These are phyloP conservation scores for Vigna reflexopilosa DNA, from an alignment of 306 rosid genomes.

Conservation along the genomic window DNA sequence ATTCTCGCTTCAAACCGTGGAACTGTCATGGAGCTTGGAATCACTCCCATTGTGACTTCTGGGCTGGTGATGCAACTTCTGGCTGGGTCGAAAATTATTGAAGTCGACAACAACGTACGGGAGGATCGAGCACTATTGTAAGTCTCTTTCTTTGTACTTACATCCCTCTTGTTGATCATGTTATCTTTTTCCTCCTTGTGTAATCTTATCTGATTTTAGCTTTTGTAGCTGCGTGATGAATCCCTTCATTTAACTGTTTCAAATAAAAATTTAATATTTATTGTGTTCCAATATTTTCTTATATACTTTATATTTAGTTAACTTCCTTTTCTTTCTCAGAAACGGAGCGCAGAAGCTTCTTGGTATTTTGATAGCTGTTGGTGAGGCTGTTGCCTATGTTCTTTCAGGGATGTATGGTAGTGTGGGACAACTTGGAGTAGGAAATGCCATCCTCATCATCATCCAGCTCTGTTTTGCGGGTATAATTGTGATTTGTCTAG, in stretches of 20 bases:
- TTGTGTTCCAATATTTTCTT: background rate
- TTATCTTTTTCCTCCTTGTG: background rate
- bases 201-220: conserved; percentile 25
- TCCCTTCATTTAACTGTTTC: conserved; percentile 12
- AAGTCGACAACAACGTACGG: conserved; percentile 92
- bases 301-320: background rate
- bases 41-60: conserved; percentile 94
- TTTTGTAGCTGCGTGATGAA: conserved; percentile 9
- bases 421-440: conserved; percentile 97
- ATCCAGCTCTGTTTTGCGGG: conserved; percentile 95
- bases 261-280: background rate
- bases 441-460: conserved; percentile 91
- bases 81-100: conserved; percentile 88
- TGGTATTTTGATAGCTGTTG: conserved; percentile 92
- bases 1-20: conserved; percentile 95
- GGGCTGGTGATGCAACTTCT: conserved; percentile 94
- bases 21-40: conserved; percentile 97
- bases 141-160: conserved; percentile 41
- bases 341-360: conserved; percentile 92
- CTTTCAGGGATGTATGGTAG: conserved; percentile 98
- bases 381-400: conserved; percentile 98
- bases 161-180: background rate
- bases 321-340: conserved; percentile 45
- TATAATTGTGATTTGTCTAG: conserved; percentile 85
- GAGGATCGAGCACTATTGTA: conserved; percentile 96